Base-by-base conservation (phyloP, 768 basidiomycete genomes). In the Mycena metata region DNA sequence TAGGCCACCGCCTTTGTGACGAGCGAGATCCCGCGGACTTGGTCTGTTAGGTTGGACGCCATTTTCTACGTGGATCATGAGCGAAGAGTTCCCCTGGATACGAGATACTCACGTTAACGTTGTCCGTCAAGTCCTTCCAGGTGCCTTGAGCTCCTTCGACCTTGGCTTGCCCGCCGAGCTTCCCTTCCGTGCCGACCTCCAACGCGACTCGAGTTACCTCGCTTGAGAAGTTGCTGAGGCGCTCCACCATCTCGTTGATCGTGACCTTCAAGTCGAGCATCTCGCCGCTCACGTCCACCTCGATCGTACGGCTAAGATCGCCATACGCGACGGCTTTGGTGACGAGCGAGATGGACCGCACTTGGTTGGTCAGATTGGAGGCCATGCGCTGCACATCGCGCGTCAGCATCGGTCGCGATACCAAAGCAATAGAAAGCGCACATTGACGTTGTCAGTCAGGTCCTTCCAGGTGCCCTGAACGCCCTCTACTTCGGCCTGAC, bases 261-360 rank as follows among this genome's bases (percentile, higher is more conserved):
- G 69, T 71, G 12, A 71, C 57, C 24, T 71, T 95, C 76, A 95
- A 82, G 77, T 95, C 93, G 66, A 93, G 81, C 64, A 98, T 97
- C 80, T 98, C 96, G 21, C 96, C 96, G 26, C 90, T 86, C 13
- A 91, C 92, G 74, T 96, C 94, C 73, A 97, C 96, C 65, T 95
- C 94, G 73, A 98, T 96, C 77, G 93, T 94, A 78, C 94, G 94
- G 57, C 89, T 91, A 73, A 96, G 81, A 79, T 98, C 96, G 24
- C 96, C 96, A 57, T 92, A 81, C 0, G 96, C 96, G 76, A 98
- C 96, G 23, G 96, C 96, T 80, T 94, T 96, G 21, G 96, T 98
- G 68, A 98, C 96, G 68, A 90, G 89, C 8, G 95, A 94, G 66
- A 96, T 96, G 55, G 92, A 93, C 63, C 96, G 89, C 70, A 95